Evolutionary conservation across 2,329 filamentous ascomycete species (phyloP), one percentile per base, ranked within the genome.

Genomic region (Beauveria rudraprayagi): DNA sequence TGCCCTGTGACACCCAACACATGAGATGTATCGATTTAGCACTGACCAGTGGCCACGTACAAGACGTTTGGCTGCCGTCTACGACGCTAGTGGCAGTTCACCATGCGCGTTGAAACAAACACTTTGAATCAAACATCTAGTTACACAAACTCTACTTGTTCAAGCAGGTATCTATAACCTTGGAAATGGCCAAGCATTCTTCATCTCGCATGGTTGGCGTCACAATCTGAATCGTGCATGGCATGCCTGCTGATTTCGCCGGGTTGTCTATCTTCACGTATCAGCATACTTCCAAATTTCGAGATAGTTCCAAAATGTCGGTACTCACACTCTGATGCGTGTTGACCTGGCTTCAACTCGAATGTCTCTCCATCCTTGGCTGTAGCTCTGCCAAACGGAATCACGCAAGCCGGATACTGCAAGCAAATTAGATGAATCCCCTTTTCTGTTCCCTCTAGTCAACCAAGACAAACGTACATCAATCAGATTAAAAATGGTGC

Each of bases 321-420:
- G 5, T 9, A 30, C 40, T 61, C 41, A 63, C 65, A 66, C 37
- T 61, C 26, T 1, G 63, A 61, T 2, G 60, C 62, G 1, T 51
- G 52, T 53, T 67, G 65, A 7, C 50, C 56, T 22, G 59, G 17
- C 3, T 62, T 37, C n/a, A 65, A 3, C 16, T 41, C n/a, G 41
- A 64, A 65, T 3, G 59, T 52, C 24, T 57, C 57, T 17, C 62
- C 61, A 9, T 53, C 40, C 17, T 40, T 56, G 24, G n/a, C 26
- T n/a, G 62, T 57, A 1, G 77, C 77, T 17, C 69, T 74, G 2
- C 73, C 70, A 61, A 73, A 78, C 0, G 77, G 78, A 56, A 84
- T 71, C 2, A 81, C 74, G 8, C 77, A 80, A 3, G 78, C 75
- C 3, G 81, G 81, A 65, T 79, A 83, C 77, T 80, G 41, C 11